These are phyloP conservation scores for Diaporthe vaccinii DNA, from an alignment of 2,329 filamentous ascomycete species.

Conservation along the genomic window DNA sequence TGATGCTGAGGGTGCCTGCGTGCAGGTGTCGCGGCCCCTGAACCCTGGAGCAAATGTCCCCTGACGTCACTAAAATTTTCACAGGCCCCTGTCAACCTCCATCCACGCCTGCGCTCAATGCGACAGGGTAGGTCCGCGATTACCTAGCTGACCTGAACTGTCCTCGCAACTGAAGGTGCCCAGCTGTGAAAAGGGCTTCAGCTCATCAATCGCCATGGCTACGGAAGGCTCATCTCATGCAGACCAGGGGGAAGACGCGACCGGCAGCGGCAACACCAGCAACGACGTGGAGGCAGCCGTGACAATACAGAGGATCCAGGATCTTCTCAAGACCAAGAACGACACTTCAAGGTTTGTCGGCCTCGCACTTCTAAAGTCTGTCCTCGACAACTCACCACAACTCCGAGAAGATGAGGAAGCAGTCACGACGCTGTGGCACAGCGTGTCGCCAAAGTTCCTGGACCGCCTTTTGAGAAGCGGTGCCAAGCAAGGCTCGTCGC, in stretches of 20 bases:
- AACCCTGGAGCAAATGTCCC: neutral
- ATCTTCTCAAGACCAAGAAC: slow-evolving; percentile 70
- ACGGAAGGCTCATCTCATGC: slow-evolving; percentile 13
- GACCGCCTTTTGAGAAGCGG: slow-evolving; percentile 73
- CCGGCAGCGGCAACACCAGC: neutral
- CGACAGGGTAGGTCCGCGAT: accelerated
- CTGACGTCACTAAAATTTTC: slow-evolving; percentile 32
- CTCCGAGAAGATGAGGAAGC: slow-evolving; percentile 61
- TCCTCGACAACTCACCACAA: slow-evolving; percentile 72
- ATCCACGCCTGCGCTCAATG: neutral
- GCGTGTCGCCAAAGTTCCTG: slow-evolving; percentile 73
- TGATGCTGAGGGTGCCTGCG: neutral
- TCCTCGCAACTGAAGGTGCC: neutral
- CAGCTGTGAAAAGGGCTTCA: neutral
- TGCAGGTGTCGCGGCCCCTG: neutral
- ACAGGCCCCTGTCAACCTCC: neutral
- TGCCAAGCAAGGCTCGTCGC: slow-evolving; percentile 49
- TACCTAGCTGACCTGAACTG: neutral
- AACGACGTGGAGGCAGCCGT: slow-evolving; percentile 27
- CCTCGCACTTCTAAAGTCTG: slow-evolving; percentile 74
- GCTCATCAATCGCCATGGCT: neutral
- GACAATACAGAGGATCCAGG: slow-evolving; percentile 63
- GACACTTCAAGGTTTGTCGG: slow-evolving; percentile 79
- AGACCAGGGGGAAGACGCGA: neutral
- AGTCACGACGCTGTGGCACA: slow-evolving; percentile 68